Evolutionary conservation across 768 basidiomycete species (phyloP).

Genomic region (Hydnomerulius pinastri): DNA sequence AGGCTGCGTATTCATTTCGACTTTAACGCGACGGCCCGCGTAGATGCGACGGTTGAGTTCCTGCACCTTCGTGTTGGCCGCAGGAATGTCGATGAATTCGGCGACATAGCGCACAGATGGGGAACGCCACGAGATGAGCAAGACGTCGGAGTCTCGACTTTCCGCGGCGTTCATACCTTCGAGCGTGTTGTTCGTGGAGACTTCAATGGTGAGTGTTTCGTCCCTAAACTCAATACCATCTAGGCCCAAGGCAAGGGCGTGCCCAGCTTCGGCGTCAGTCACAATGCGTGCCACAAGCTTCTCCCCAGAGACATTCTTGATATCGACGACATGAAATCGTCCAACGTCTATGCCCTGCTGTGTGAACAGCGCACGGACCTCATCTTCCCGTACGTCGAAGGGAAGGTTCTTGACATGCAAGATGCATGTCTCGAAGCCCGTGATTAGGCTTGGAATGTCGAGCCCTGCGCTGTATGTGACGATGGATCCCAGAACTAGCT

Average conservation of each 20-base stretch:
- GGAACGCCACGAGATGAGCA: constrained; percentile 53
- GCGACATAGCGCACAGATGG: constrained; percentile 51
- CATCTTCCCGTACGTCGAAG: constrained; percentile 35
- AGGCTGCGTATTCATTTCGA: constrained; percentile 44
- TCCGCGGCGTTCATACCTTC: constrained; percentile 44
- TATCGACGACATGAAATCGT: constrained; percentile 35
- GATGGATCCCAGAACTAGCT: constrained; percentile 47
- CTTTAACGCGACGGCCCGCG: constrained; percentile 48
- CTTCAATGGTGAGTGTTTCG: constrained; percentile 43
- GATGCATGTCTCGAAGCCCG: constrained; percentile 55
- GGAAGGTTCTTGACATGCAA: constrained; percentile 51
- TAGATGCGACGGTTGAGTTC: constrained; percentile 38
- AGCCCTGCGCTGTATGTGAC: constrained; percentile 54
- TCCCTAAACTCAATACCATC: constrained; percentile 52
- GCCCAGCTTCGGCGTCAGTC: constrained; percentile 42
- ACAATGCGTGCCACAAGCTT: constrained; percentile 45
- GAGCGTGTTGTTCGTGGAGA: constrained; percentile 39
- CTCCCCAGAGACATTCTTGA: constrained; percentile 29
- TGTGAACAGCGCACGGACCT: constrained; percentile 45
- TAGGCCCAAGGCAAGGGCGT: constrained; percentile 42
- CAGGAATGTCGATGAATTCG: constrained; percentile 34
- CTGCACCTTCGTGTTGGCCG: constrained; percentile 32
- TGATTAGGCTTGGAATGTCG: constrained; percentile 43
- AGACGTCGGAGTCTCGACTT: constrained; percentile 34
- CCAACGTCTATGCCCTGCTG: constrained; percentile 42